These are phyloP conservation scores for Sclerotinia minor DNA, from an alignment of 2,329 filamentous ascomycete species.

Conservation along the genomic window DNA sequence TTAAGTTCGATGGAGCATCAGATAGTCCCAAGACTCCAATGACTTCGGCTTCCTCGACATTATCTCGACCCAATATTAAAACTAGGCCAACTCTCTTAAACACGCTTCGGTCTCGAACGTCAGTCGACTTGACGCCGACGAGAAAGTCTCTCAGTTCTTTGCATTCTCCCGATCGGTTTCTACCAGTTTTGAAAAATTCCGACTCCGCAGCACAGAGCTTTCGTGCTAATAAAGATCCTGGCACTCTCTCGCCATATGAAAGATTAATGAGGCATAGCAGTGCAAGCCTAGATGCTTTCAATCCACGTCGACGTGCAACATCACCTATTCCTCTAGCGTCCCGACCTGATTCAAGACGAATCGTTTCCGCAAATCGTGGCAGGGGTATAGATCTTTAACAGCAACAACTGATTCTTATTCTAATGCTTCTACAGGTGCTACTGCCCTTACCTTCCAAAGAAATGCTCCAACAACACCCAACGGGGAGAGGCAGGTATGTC, in stretches of 20 bases:
- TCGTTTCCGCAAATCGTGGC: conserved; percentile 35
- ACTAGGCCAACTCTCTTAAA: conserved; percentile 17
- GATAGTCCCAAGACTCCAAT: conserved; percentile 15
- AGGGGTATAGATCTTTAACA: conserved; percentile 32
- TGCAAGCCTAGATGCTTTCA: conserved; percentile 54
- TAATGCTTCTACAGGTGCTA: conserved; percentile 35
- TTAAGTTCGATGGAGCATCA: conserved; percentile 22
- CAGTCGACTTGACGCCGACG: conserved; percentile 26
- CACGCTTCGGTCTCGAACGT: conserved; percentile 9
- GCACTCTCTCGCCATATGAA: conserved; percentile 49
- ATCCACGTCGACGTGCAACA: conserved; percentile 42
- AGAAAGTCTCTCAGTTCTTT: conserved; percentile 30
- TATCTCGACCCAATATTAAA: conserved; percentile 29
- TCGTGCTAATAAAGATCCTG: conserved; percentile 51
- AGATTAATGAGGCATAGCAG: conserved; percentile 47
- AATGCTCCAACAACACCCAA: conserved; percentile 32
- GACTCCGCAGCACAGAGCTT: conserved; percentile 49
- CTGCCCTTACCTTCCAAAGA: conserved; percentile 38
- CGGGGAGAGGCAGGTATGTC: conserved; percentile 40
- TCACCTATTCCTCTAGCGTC: conserved; percentile 33
- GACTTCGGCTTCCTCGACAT: conserved; percentile 25
- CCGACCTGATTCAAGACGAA: conserved; percentile 28
- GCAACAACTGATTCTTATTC: neutral
- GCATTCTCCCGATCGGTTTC: conserved; percentile 57
- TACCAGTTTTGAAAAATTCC: conserved; percentile 49